phyloP scores from a whole-genome alignment of 148 eudicot genomes.

The Silene latifolia region DNA sequence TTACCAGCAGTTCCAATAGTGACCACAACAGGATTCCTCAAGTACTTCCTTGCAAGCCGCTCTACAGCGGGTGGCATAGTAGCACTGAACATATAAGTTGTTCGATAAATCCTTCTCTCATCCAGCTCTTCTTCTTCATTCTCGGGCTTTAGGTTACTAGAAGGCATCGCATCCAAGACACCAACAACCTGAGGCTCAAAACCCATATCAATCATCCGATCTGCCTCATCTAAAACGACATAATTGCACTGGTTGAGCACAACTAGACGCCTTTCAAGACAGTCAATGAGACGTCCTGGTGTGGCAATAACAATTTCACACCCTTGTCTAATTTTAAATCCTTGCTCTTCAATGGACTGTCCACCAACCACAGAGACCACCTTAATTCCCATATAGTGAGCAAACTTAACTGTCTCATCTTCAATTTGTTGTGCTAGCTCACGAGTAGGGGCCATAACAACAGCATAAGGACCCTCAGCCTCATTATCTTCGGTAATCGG shows the following conservation, averaged over 20 bases:
- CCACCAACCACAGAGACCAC: slow-evolving; percentile 90
- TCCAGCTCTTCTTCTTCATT: slow-evolving; percentile 87
- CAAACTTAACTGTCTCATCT: slow-evolving; percentile 78
- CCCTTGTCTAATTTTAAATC: slow-evolving; percentile 73
- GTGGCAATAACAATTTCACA: slow-evolving; percentile 89
- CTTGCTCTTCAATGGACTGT: slow-evolving; percentile 83
- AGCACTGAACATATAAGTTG: slow-evolving; percentile 86
- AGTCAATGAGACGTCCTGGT: slow-evolving; percentile 76
- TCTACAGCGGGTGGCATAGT: slow-evolving; percentile 85
- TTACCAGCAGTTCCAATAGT: slow-evolving; percentile 82
- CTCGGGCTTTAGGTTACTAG: slow-evolving; percentile 76
- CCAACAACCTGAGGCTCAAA: slow-evolving; percentile 76
- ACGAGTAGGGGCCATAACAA: slow-evolving; percentile 89
- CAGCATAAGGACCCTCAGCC: slow-evolving; percentile 87
- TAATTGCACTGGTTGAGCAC: slow-evolving; percentile 81
- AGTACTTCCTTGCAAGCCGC: slow-evolving; percentile 77
- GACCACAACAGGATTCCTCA: slow-evolving; percentile 81
- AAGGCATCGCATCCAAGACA: slow-evolving; percentile 84
- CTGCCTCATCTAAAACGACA: slow-evolving; percentile 86
- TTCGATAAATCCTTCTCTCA: slow-evolving; percentile 62
- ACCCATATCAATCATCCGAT: slow-evolving; percentile 89
- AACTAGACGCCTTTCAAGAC: slow-evolving; percentile 58
- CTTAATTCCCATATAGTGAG: slow-evolving; percentile 62
- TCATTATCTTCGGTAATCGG: slow-evolving; percentile 57
- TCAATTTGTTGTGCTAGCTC: slow-evolving; percentile 88